Percentiles rank a stretch among this genome's conserved stretches.
Conservation (phyloP, 768 basidiomycete genomes). For the Heimioporus sp. region DNA sequence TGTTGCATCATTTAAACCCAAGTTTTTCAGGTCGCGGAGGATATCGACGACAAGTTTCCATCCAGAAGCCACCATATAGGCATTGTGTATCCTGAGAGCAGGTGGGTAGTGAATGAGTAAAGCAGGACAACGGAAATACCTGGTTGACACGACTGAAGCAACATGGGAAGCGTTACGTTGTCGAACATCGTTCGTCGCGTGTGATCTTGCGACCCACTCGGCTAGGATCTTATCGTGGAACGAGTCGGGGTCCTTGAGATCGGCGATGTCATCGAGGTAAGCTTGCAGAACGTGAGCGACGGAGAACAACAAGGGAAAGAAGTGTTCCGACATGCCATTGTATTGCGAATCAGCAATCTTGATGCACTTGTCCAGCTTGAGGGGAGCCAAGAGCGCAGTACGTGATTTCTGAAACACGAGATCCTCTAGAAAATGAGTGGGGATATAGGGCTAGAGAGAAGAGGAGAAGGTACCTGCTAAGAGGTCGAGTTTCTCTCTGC, state of each 20-base stretch:
- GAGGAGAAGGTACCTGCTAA: conserved; percentile 54
- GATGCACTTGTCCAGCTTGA: conserved; percentile 59
- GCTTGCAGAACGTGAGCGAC: conserved; percentile 36
- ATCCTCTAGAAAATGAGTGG: conserved; percentile 51
- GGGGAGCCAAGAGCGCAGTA: conserved; percentile 60
- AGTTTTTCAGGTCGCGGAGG: conserved; percentile 52
- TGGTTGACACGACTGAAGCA: conserved; percentile 57
- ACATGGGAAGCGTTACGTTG: conserved; percentile 46
- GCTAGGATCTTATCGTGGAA: conserved; percentile 57
- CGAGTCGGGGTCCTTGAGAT: conserved; percentile 61
- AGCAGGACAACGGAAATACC: conserved; percentile 35
- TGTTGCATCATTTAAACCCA: conserved; percentile 52
- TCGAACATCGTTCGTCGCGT: conserved; percentile 21
- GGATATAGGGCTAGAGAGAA: not conserved
- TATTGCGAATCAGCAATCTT: conserved; percentile 74
- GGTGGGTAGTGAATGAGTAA: conserved; percentile 2
- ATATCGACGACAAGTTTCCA: conserved; percentile 72
- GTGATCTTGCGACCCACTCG: conserved; percentile 53
- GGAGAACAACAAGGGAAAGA: not conserved
- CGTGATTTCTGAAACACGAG: conserved; percentile 51
- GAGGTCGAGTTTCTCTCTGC: conserved; percentile 78
- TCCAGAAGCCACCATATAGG: conserved; percentile 77
- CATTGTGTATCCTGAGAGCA: conserved; percentile 67
- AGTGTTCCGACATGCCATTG: conserved; percentile 46
- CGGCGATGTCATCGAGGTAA: conserved; percentile 67